Base-by-base conservation (phyloP, 192 early-diverging fungal genomes). In the Linnemannia schmuckeri region DNA sequence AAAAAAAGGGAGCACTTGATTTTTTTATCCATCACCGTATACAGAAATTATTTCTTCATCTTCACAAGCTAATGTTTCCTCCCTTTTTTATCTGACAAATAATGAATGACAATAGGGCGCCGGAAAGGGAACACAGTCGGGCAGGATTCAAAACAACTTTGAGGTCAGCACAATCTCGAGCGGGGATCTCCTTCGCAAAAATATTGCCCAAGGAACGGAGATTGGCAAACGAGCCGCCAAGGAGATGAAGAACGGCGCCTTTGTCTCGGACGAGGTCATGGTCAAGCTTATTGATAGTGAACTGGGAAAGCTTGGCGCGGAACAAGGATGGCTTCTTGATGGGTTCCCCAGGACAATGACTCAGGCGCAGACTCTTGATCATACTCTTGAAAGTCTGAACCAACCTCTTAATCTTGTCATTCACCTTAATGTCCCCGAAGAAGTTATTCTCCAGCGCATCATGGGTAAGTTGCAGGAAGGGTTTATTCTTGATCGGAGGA, bases 91-190 rank as follows among this genome's bases (percentile, higher is more conserved):
- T 57, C n/a, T 33, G 13, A 66, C 27, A 66, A 10, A 33, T 12
- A 35, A 66, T 4, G 1, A 35, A 66, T 33, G 12, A 66, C n/a
- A 30, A 30, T 70, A 94, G 93, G 96, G 96, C 13, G 89, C 95
- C 18, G 97, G 96, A 27, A 97, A 98, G 89, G 98, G 97, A 52
- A 99, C 98, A 38, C 97, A 98, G 86, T 96, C 97, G 15, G 91
- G 88, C 78, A 93, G 95, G 61, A 92, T 98, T 35, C 85, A 92
- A 52, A 79, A 92, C 72, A 90, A 92, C 83, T 97, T 95, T 89
- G 91, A 89, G 49, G 90, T 95, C 24, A 69, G 90, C 27, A 82
- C 93, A 33, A 90, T 99, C 44, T 97, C 97, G n/a, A 96, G 93
- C 83, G 97, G 97, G 46, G 96, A 99, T 79, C 82, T 98, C 6